Evolutionary conservation across 768 basidiomycete genomes (phyloP).

Genomic region (Russula brevipes): DNA sequence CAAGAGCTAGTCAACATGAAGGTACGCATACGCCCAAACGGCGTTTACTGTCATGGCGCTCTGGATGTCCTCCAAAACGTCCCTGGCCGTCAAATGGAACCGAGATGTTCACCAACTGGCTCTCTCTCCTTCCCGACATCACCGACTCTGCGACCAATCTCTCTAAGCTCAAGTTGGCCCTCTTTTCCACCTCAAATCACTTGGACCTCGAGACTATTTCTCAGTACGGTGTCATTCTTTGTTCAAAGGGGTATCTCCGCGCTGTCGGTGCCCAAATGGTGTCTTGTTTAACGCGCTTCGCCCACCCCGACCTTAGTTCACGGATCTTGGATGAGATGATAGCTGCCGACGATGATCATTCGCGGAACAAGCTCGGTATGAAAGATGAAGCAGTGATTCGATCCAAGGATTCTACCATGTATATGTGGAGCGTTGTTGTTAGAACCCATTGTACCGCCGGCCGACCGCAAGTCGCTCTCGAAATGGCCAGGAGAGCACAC

Average conservation of each 20-base stretch:
- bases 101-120: constrained; percentile 38
- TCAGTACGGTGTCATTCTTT: constrained; percentile 41
- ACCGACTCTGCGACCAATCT: constrained; percentile 22
- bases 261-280: constrained; percentile 27
- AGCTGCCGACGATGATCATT: constrained; percentile 29
- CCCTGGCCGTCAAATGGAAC: constrained; percentile 24
- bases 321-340: constrained; percentile 38
- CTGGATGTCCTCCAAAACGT: constrained; percentile 30
- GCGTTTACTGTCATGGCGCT: constrained; percentile 38
- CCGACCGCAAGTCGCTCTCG: constrained; percentile 40
- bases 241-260: constrained; percentile 42
- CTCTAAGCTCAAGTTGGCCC: constrained; percentile 31
- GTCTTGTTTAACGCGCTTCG: constrained; percentile 42
- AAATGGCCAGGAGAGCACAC: constrained; percentile 38
- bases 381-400: background rate
- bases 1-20: constrained; percentile 38
- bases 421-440: constrained; percentile 38
- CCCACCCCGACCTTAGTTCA: constrained; percentile 32
- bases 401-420: constrained; percentile 9
- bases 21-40: constrained; percentile 35
- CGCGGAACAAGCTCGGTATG: background rate
- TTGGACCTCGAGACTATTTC: constrained; percentile 37
- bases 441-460: constrained; percentile 38
- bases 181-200: constrained; percentile 31
- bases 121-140: constrained; percentile 37